phyloP scores from a whole-genome alignment of 164 flowering plant species.

The Piper longum region DNA sequence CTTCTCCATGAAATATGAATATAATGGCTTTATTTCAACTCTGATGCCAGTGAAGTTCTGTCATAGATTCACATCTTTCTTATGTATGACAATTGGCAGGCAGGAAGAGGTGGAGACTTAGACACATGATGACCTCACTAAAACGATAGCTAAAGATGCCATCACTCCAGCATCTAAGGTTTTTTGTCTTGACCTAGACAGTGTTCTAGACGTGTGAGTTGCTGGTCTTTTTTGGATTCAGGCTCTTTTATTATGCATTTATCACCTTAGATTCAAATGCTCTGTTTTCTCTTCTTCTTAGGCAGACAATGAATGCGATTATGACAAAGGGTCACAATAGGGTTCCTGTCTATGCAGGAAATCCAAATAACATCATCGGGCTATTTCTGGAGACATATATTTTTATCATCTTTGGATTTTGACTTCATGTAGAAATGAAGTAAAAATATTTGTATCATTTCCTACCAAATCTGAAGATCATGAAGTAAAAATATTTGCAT shows the following conservation, averaged over 20 bases:
- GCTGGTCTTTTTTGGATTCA: slow-evolving; percentile 4
- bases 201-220: slow-evolving; percentile 78
- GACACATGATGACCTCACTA: slow-evolving; percentile 91
- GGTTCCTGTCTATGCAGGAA: slow-evolving; percentile 70
- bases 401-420: neutral
- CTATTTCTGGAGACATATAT: slow-evolving; percentile 40
- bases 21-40: neutral
- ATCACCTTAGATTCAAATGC: neutral
- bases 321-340: slow-evolving; percentile 86
- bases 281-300: slow-evolving; percentile 15
- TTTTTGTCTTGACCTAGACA: slow-evolving; percentile 87
- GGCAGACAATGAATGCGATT: slow-evolving; percentile 63
- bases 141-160: slow-evolving; percentile 88
- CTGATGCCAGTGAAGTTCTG: neutral
- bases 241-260: neutral
- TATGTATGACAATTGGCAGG: slow-evolving; percentile 24
- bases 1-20: neutral
- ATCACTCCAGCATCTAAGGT: slow-evolving; percentile 90
- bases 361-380: slow-evolving; percentile 62
- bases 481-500: no score
- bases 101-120: slow-evolving; percentile 97
- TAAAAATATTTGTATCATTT: no score
- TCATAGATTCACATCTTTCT: neutral
- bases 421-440: neutral
- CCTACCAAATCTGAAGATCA: no score